Conservation (phyloP, 1,284 basidiomycete species). For the Ganoderma meredithae region DNA sequence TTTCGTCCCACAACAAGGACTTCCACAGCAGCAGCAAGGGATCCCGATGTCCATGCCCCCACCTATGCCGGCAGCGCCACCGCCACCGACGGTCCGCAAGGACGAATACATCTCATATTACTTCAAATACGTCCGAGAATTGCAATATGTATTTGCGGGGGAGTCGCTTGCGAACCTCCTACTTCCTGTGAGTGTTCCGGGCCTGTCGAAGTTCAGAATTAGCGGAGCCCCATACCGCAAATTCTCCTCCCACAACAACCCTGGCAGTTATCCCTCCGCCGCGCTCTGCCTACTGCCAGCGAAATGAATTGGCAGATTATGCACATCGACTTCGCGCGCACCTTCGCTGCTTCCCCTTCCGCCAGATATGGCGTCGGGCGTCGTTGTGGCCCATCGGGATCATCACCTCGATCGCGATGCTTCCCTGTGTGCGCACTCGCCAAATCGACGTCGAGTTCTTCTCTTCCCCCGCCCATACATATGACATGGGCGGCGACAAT, state of each 20-base stretch:
- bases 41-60: conserved; percentile 26
- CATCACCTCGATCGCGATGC: conserved; percentile 16
- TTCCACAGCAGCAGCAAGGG: conserved; percentile 18
- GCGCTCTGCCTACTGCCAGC: background rate
- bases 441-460: background rate
- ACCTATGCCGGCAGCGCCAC: conserved; percentile 18
- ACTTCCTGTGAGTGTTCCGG: conserved; percentile 57
- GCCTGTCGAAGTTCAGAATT: background rate
- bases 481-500: conserved; percentile 7
- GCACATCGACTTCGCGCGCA: background rate
- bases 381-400: conserved; percentile 13
- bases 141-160: conserved; percentile 65
- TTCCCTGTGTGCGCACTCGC: background rate
- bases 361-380: background rate
- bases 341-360: background rate
- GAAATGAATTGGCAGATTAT: background rate
- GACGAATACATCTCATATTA: conserved; percentile 68
- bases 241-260: background rate
- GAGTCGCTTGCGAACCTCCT: conserved; percentile 64
- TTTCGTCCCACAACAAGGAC: conserved; percentile 23
- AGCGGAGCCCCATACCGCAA: conserved; percentile 3
- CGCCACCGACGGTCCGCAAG: conserved; percentile 22
- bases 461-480: background rate
- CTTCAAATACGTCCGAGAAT: conserved; percentile 68
- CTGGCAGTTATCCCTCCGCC: background rate